A percentile compares a stretch with the other conserved stretches of the same genome.
Conservation (phyloP, 352 stramenopile species). For the Pythium phragmiticola region DNA sequence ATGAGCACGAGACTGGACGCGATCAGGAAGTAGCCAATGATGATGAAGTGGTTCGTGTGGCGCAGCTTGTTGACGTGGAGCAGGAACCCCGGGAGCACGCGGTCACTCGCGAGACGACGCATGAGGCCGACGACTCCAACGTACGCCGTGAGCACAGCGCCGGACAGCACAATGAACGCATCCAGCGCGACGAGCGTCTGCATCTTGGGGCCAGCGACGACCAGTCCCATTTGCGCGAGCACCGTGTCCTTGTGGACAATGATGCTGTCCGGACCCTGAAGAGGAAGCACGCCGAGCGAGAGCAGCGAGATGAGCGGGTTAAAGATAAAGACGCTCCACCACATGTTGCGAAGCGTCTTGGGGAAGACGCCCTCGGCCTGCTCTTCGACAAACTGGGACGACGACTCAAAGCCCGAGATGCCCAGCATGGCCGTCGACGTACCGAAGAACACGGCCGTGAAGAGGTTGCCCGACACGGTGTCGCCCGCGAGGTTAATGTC, state of each 20-base stretch:
- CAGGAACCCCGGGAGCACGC: conserved; percentile 79
- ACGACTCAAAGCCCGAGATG: conserved; percentile 94
- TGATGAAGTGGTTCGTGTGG: conserved; percentile 92
- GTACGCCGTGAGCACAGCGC: conserved; percentile 92
- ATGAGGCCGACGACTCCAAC: conserved; percentile 92
- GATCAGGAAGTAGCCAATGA: conserved; percentile 89
- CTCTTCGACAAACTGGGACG: conserved; percentile 94
- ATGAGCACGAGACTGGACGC: conserved; percentile 88
- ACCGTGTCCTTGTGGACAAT: conserved; percentile 88
- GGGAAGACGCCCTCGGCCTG: conserved; percentile 93
- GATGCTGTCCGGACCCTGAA: conserved; percentile 72
- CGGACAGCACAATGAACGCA: conserved; percentile 93
- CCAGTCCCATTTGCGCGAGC: conserved; percentile 88
- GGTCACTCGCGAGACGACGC: conserved; percentile 90
- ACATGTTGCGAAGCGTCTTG: conserved; percentile 94
- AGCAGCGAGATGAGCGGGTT: conserved; percentile 93
- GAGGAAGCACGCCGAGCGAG: conserved; percentile 86
- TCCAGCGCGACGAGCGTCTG: conserved; percentile 84
- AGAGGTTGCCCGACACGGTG: conserved; percentile 74
- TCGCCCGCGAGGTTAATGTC: conserved; percentile 86
- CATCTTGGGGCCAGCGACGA: conserved; percentile 73
- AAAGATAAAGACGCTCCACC: conserved; percentile 92
- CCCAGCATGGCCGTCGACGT: conserved; percentile 93
- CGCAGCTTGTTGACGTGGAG: conserved; percentile 80
- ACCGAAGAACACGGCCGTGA: conserved; percentile 90